phyloP scores from a whole-genome alignment of 1,284 basidiomycete species.

The Irpex sp. region DNA sequence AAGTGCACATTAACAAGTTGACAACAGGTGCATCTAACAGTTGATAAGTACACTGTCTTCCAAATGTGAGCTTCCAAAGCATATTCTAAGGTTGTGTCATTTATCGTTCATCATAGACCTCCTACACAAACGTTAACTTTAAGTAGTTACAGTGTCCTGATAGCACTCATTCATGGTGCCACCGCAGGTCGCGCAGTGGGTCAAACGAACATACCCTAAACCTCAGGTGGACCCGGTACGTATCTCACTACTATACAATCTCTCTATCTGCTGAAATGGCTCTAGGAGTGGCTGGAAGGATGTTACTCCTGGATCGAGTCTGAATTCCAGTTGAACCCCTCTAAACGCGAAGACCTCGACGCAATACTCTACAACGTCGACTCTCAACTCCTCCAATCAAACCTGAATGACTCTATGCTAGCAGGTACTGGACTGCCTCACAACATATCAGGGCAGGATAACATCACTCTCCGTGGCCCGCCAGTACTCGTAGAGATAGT shows the following conservation, averaged over 20 bases:
- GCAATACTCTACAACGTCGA: slow-evolving; percentile 48
- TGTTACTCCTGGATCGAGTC: slow-evolving; percentile 60
- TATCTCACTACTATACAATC: background rate
- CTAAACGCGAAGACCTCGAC: slow-evolving; percentile 33
- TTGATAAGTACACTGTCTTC: too few relatives aligned
- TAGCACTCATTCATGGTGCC: slow-evolving; percentile 14
- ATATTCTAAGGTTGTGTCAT: background rate
- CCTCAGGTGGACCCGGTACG: slow-evolving; percentile 22
- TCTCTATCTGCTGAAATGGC: background rate
- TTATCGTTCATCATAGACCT: background rate
- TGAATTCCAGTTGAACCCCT: slow-evolving; percentile 42
- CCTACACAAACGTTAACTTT: too few relatives aligned
- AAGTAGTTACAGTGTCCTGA: too few relatives aligned
- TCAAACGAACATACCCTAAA: slow-evolving; percentile 22
- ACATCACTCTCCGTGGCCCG: slow-evolving; percentile 31
- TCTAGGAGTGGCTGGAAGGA: slow-evolving; percentile 65
- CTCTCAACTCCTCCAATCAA: slow-evolving; percentile 63
- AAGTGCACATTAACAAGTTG: too few relatives aligned
- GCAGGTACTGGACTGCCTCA: slow-evolving; percentile 59
- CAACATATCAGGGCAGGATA: slow-evolving; percentile 32
- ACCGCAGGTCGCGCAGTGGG: slow-evolving; percentile 19
- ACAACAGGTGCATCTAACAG: too few relatives aligned
- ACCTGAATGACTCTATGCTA: slow-evolving; percentile 62
- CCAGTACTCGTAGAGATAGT: slow-evolving; percentile 65
- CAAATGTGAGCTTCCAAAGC: background rate